phyloP scores from a whole-genome alignment of 257 asterid species.

The Dorcoceras hygrometricum region DNA sequence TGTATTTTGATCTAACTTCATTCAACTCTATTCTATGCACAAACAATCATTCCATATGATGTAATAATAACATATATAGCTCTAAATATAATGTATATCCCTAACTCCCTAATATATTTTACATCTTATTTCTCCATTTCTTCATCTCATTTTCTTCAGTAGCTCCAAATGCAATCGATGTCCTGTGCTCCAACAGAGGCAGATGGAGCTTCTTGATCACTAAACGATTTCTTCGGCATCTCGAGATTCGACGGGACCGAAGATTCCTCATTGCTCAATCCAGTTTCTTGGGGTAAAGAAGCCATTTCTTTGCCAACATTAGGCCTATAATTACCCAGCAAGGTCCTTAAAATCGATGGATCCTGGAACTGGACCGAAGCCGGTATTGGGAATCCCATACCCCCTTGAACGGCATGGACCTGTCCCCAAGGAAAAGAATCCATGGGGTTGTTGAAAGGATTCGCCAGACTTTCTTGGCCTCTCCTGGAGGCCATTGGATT shows the following conservation, averaged over 20 bases:
- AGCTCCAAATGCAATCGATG: slow-evolving; percentile 62
- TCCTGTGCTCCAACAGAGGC: slow-evolving; percentile 40
- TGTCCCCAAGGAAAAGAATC: slow-evolving; percentile 47
- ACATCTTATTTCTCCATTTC: not conserved
- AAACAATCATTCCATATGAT: slow-evolving; percentile 24
- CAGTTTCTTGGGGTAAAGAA: slow-evolving; percentile 50
- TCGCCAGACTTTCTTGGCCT: slow-evolving; percentile 36
- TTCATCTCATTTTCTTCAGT: slow-evolving; percentile 26
- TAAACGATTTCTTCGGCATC: slow-evolving; percentile 42
- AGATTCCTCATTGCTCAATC: slow-evolving; percentile 42
- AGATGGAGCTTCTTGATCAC: slow-evolving; percentile 34
- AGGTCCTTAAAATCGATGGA: slow-evolving; percentile 27
- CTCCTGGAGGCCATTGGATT: slow-evolving; percentile 28
- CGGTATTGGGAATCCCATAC: slow-evolving; percentile 28
- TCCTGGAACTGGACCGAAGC: slow-evolving; percentile 31
- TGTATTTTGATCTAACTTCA: slow-evolving; percentile 21
- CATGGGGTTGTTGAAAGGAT: slow-evolving; percentile 28
- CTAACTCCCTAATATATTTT: not conserved
- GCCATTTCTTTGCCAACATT: slow-evolving; percentile 34
- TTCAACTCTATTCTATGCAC: slow-evolving; percentile 22
- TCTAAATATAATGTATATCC: slow-evolving; percentile 4
- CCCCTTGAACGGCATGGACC: slow-evolving; percentile 30
- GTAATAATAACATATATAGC: not conserved
- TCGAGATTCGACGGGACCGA: slow-evolving; percentile 57
- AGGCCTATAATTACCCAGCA: slow-evolving; percentile 39